Evolutionary conservation across 371 early-diverging fungal genomes (phyloP).

Genomic region (Actinomortierella ambigua): DNA sequence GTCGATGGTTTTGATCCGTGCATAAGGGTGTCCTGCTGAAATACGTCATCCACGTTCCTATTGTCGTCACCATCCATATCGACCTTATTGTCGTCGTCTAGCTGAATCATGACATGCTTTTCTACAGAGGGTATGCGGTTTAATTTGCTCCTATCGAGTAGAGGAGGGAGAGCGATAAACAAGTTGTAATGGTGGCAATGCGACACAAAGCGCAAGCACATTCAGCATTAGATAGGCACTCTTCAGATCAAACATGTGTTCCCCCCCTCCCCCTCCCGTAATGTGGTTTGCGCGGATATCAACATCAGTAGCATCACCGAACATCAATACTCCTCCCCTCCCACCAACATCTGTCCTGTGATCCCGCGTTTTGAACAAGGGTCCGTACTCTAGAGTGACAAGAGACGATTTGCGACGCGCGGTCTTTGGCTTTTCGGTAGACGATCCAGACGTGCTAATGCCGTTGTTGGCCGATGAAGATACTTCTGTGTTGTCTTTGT

Average conservation of each 20-base stretch:
- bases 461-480: too few species aligned
- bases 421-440: too few species aligned
- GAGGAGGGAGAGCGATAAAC: neutral
- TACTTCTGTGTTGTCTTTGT: too few species aligned
- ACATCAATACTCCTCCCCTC: too few species aligned
- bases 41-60: neutral
- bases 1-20: conserved; percentile 5
- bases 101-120: conserved; percentile 34
- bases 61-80: conserved; percentile 8
- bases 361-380: too few species aligned
- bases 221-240: too few species aligned
- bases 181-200: neutral
- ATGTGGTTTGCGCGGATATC: too few species aligned
- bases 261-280: too few species aligned
- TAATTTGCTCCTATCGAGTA: conserved; percentile 13
- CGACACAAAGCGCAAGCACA: neutral
- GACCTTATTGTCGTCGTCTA: neutral
- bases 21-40: neutral
- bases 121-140: conserved; percentile 20
- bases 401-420: conserved; percentile 42
- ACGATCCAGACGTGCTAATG: too few species aligned
- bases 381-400: conserved; percentile 17
- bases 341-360: too few species aligned
- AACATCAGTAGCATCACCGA: too few species aligned
- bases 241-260: too few species aligned